Evolutionary conservation across 1,139 yeast genomes (phyloP), one percentile per base, ranked within the genome.

Genomic region (Komagataea norvegica): DNA sequence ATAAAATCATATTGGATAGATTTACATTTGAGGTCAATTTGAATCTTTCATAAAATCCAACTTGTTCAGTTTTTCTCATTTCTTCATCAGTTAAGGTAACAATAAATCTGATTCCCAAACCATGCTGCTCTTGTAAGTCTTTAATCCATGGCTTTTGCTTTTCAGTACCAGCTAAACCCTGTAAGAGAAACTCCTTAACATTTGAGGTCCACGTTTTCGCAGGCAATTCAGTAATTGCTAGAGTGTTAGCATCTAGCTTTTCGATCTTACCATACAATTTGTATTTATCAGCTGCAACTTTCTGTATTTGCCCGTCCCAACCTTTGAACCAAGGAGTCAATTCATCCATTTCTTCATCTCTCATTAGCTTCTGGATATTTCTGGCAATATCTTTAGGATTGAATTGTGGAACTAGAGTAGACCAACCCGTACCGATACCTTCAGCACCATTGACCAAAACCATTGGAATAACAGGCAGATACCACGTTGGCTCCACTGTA

Each of bases 381-480:
- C 62, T 67, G 20, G 87, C 88, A 45, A 93, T 69, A 57, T 91
- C 98, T 19, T 61, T 56, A 0, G 99, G 99, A 57, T 91, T 88
- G 61, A 75, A 91, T 31, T 85, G 78, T 2, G 98, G 99, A 47
- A 93, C 83, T 45, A 77, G 79, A 1, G 98, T 88, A 45, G 96
- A 86, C 97, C 98, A 93, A 51, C 98, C 99, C 35, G 98, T 89
- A 49, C 99, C 99, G 60, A 93, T 93, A 65, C 99, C 99, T 63
- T 93, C 98, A 8, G 93, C 73, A 41, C 99, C 99, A 58, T 93
- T 93, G 7, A 93, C 95, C 45, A 93, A 69, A 23, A 91, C 59
- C 88, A 88, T 86, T 5, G 99, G 99, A 35, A 93, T 54, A 18
- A 93, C 79, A 1, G 99, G 99, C 25, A 86, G 68, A 59, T 88